Base-by-base conservation (phyloP, 345 rosid species). In the Euphorbia peplus region DNA sequence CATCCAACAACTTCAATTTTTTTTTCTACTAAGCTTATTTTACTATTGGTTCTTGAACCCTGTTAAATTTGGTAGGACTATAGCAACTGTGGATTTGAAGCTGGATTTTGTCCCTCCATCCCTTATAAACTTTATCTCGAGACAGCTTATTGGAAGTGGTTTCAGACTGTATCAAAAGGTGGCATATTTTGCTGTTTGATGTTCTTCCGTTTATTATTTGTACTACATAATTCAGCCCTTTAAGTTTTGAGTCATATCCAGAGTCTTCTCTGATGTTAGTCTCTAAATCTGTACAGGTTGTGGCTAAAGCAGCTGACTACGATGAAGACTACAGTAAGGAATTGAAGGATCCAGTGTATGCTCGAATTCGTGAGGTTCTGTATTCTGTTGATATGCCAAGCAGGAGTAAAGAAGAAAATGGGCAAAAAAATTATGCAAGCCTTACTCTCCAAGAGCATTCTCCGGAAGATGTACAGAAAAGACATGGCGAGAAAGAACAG, bases 131-230 rank as follows among this genome's bases (percentile, higher is more conserved):
- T 95, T 95, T 44, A 78, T 95, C 54, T 74, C 97, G 22, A 90
- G 99, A 79, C 98, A 95, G 83, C 92, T 91, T 70, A 37, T 92
- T 0, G 97, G 99, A 30, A 87, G 79, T 53, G 93, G 99, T 72
- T 95, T 95, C 84, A 81, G 80, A 77, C 93, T 92, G 60, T 95
- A 90, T 79, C 87, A 90, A 78, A 92, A 95, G 99, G 99, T 95
- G 42, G 51, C 53, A 35, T 37, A 42, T 46, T 60, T 80, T 61
- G 52, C 18, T 25, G 3, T 13, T 8, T 68, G 47, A 74, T 66
- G 54, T 63, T 61, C 18, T 57, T 50, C 39, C 44, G 28, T 62
- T 14, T 13, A 19, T 48, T 54, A 29, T 24, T 58, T 29, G 55
- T n/a, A n/a, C n/a, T n/a, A n/a, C n/a, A n/a, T n/a, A n/a, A n/a